Base-by-base conservation (phyloP, 2,329 filamentous ascomycete species). In the Lasiodiplodia gonubiensis region DNA sequence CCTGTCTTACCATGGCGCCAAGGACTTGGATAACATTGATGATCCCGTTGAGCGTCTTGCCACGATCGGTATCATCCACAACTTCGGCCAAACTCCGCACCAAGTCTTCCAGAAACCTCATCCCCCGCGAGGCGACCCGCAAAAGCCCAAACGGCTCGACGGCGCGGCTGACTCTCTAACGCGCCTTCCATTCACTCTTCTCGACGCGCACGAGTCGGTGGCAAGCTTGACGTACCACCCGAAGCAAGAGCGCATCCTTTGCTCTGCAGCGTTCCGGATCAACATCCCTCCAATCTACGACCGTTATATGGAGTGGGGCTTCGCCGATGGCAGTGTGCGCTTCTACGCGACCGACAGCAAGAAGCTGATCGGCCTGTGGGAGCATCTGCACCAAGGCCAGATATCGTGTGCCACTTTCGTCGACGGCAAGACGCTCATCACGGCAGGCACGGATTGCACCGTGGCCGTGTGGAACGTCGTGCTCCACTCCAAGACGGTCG, bases 31-130 rank as follows among this genome's bases (percentile, higher is more conserved):
- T 77, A 90, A 89, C 64, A 98, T 99, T 69, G 88, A 90, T 8
- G 94, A 98, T 75, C 91, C 92, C 0, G 88, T 94, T 67, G 94
- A 98, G 78, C 87, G 93, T 52, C 84, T 93, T 7, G 92, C 94
- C 5, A 94, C 93, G 0, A 97, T 97, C 65, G 93, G 93, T 39
- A 97, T 97, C 72, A 98, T 99, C 73, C 94, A 99, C 79, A 98
- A 98, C 73, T 99, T 99, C 78, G 95, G 95, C 0, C 95, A 99
- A 78, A 99, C 96, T 1, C 95, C 96, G 1, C 92, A 96, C 72
- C 96, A 99, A 77, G 91, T 98, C 18, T 99, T 98, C 77, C 87
- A 88, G 53, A 90, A 90, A 68, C 85, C 91, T 14, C 95, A 99
- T 78, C 89, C 91, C 3, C 81, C 86, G n/a, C 87, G 90, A 16